Conservation (phyloP, 73 alveolate genomes). For the Tetrahymena elliotti region DNA sequence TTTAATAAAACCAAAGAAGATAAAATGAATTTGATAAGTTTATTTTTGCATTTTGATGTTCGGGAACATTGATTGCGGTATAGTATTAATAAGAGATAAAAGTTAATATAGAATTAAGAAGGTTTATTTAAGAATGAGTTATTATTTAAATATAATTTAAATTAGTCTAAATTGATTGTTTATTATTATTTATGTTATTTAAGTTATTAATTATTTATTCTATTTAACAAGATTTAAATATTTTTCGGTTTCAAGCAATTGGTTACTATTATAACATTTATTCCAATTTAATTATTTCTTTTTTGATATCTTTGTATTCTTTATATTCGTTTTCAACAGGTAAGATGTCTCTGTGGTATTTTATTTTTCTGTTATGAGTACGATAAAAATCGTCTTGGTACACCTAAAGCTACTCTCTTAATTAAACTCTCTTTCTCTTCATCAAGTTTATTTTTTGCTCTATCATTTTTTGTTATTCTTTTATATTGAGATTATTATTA, state of each 20-base stretch:
- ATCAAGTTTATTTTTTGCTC: slow-evolving; percentile 32
- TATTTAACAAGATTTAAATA: too few relatives aligned
- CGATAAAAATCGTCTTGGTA: slow-evolving; percentile 68
- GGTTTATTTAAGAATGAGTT: not conserved
- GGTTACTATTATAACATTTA: not conserved
- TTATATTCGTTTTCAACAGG: slow-evolving; percentile 79
- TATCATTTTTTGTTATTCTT: slow-evolving; percentile 23
- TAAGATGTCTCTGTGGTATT: slow-evolving; percentile 75
- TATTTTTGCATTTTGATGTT: too few relatives aligned
- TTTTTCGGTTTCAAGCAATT: not conserved
- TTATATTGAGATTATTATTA: not conserved
- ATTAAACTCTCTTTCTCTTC: slow-evolving; percentile 55
- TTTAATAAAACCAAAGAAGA: too few relatives aligned
- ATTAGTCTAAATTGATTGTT: not conserved
- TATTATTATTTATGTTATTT: too few relatives aligned
- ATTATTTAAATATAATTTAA: not conserved
- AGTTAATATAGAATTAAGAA: not conserved
- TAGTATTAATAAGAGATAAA: not conserved
- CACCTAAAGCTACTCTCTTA: slow-evolving; percentile 60
- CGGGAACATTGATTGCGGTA: not conserved
- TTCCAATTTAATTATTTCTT: slow-evolving; percentile 56
- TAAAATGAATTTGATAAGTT: too few relatives aligned
- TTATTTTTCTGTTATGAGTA: slow-evolving; percentile 70
- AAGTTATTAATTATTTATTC: too few relatives aligned
- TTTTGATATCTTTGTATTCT: slow-evolving; percentile 71